Percentiles rank a stretch among this genome's conserved stretches.
Conservation (phyloP, 1,284 basidiomycete species). For the Naganishia cerealis region DNA sequence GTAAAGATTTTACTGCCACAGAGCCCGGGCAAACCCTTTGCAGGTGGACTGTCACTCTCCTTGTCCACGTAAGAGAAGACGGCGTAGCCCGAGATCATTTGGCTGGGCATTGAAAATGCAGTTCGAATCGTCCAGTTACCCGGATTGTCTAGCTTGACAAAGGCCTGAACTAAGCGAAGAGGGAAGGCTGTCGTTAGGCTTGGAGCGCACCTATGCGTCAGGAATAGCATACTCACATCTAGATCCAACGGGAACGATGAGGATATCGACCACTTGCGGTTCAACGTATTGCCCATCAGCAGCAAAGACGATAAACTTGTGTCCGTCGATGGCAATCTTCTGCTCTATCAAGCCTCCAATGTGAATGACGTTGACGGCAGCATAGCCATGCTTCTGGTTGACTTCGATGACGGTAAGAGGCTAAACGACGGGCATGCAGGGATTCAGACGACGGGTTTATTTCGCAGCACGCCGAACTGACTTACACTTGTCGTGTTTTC, state of each 20-base stretch:
- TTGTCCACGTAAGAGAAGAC: constrained; percentile 27
- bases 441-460: neutral
- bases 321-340: constrained; percentile 34
- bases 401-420: constrained; percentile 29
- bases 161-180: constrained; percentile 10
- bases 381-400: constrained; percentile 22
- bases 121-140: constrained; percentile 33
- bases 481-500: constrained; percentile 27
- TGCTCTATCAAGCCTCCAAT: constrained; percentile 26
- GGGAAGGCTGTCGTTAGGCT: neutral
- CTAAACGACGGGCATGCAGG: neutral
- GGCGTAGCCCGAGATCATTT: constrained; percentile 28
- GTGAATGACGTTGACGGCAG: constrained; percentile 27
- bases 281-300: constrained; percentile 31
- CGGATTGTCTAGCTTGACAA: constrained; percentile 32
- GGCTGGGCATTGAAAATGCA: constrained; percentile 21
- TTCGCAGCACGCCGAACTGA: neutral
- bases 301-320: constrained; percentile 28
- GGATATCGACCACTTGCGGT: constrained; percentile 28
- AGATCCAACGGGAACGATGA: constrained; percentile 20
- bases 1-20: constrained; percentile 25
- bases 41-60: constrained; percentile 9
- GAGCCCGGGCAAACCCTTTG: constrained; percentile 21
- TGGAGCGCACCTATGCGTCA: neutral
- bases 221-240: constrained; percentile 17